Conservation (phyloP, 1,284 basidiomycete species). For the Moesziomyces globuligerus region DNA sequence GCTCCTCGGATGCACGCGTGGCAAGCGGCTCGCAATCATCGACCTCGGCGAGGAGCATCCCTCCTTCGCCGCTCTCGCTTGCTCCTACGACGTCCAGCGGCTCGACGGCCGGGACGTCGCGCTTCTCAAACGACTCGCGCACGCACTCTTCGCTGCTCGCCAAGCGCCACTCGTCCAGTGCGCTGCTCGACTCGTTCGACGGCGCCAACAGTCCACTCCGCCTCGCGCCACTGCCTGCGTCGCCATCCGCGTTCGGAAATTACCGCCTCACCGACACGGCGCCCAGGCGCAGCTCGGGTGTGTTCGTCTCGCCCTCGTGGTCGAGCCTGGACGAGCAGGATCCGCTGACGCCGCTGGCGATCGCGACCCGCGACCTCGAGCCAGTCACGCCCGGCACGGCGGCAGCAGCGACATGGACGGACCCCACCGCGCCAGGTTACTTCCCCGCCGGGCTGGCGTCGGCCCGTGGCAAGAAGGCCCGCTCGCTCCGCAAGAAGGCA, state of each 20-base stretch:
- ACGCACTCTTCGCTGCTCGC: conserved; percentile 21
- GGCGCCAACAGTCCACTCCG: conserved; percentile 12
- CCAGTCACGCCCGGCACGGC: conserved; percentile 41
- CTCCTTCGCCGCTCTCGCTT: conserved; percentile 11
- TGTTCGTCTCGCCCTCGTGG: conserved; percentile 9
- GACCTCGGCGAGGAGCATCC: conserved; percentile 19
- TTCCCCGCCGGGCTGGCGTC: conserved; percentile 29
- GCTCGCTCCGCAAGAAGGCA: conserved; percentile 23
- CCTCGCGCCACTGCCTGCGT: conserved; percentile 26
- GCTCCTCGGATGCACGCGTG: conserved; percentile 13
- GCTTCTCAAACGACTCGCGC: conserved; percentile 33
- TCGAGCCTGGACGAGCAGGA: conserved; percentile 25
- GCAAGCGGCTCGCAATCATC: conserved; percentile 15
- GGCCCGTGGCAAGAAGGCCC: conserved; percentile 5
- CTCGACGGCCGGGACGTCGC: conserved; percentile 20
- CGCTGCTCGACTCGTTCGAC: conserved; percentile 17
- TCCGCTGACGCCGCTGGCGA: conserved; percentile 20
- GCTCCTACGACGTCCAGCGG: conserved; percentile 9
- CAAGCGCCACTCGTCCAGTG: conserved; percentile 25
- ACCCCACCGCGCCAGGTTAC: conserved; percentile 40
- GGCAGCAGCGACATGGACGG: conserved; percentile 47
- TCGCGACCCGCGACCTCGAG: conserved; percentile 1
- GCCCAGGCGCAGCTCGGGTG: neutral
- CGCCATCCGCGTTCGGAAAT: conserved; percentile 33
- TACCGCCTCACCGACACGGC: conserved; percentile 20